These are phyloP conservation scores for Lippia alba DNA, from an alignment of 305 asterid genomes.

Conservation along the genomic window DNA sequence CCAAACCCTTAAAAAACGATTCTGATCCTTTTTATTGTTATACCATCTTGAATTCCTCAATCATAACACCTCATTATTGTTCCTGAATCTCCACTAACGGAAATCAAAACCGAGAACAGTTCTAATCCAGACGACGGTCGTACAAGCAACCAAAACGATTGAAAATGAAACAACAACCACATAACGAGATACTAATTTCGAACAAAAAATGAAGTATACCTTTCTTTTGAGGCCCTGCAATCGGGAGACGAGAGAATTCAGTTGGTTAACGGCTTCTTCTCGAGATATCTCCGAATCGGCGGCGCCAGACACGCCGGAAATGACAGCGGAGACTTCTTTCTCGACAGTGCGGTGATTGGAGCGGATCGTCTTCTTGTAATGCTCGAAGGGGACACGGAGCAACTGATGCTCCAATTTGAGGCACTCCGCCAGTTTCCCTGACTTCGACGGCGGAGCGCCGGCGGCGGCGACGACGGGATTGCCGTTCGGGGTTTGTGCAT, in stretches of 20 bases:
- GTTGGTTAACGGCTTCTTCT: slow-evolving; percentile 76
- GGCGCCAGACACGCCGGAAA: slow-evolving; percentile 58
- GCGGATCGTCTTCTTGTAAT: slow-evolving; percentile 91
- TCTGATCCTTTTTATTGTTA: background rate
- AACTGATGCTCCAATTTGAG: slow-evolving; percentile 91
- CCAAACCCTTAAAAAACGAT: slow-evolving; percentile 10
- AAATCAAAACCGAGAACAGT: slow-evolving; percentile 12
- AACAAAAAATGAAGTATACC: slow-evolving; percentile 43
- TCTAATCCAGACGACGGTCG: slow-evolving; percentile 1
- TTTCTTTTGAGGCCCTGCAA: slow-evolving; percentile 93
- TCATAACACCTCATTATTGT: slow-evolving; percentile 12
- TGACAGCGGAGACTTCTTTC: slow-evolving; percentile 79
- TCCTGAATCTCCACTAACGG: slow-evolving; percentile 13
- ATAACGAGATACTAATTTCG: slow-evolving; percentile 8
- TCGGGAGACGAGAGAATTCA: slow-evolving; percentile 75
- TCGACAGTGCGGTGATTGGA: slow-evolving; percentile 84
- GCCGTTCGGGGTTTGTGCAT: slow-evolving; percentile 57
- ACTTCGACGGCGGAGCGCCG: slow-evolving; percentile 52
- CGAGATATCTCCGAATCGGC: slow-evolving; percentile 60
- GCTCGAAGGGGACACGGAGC: slow-evolving; percentile 92
- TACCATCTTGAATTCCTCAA: slow-evolving; percentile 8
- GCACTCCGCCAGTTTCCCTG: slow-evolving; percentile 65
- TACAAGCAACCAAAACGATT: background rate
- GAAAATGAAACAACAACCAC: background rate
- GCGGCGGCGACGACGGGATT: slow-evolving; percentile 37